These are phyloP conservation scores for Skeletonema marinoi DNA, from an alignment of 108 stramenopile species.

Conservation along the genomic window DNA sequence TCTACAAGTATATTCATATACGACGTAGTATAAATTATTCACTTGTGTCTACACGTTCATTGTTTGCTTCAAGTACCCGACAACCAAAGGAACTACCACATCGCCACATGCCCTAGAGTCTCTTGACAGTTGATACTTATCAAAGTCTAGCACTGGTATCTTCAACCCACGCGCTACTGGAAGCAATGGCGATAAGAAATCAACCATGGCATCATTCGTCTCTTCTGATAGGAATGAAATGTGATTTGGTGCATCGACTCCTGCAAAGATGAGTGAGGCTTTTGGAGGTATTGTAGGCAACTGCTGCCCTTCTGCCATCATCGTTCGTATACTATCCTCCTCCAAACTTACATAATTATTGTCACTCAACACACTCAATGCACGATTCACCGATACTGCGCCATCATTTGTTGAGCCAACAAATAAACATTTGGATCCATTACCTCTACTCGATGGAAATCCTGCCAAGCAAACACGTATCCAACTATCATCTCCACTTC, in stretches of 20 bases:
- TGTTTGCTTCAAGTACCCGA: conserved; percentile 55
- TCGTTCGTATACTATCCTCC: conserved; percentile 7
- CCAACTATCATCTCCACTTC: conserved; percentile 73
- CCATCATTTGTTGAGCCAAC: conserved; percentile 68
- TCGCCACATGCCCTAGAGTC: conserved; percentile 58
- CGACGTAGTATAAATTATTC: neutral
- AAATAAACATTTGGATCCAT: conserved; percentile 21
- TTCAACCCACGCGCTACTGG: conserved; percentile 61
- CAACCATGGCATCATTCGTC: conserved; percentile 76
- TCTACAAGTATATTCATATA: neutral
- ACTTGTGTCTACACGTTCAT: neutral
- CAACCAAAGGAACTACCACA: conserved; percentile 59
- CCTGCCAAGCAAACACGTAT: conserved; percentile 70
- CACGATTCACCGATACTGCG: conserved; percentile 43
- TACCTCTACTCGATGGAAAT: conserved; percentile 27
- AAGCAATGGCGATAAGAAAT: conserved; percentile 73
- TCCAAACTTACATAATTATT: conserved; percentile 20
- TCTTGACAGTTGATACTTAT: conserved; percentile 58
- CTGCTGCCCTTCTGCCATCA: neutral
- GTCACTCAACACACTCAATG: conserved; percentile 24
- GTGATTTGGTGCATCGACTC: conserved; percentile 75
- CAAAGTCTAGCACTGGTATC: conserved; percentile 81
- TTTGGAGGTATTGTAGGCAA: conserved; percentile 28
- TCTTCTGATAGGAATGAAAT: conserved; percentile 74
- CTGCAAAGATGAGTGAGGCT: conserved; percentile 53